Base-by-base conservation (phyloP, 2,329 filamentous ascomycete species). In the Fusarium veterinarium region DNA sequence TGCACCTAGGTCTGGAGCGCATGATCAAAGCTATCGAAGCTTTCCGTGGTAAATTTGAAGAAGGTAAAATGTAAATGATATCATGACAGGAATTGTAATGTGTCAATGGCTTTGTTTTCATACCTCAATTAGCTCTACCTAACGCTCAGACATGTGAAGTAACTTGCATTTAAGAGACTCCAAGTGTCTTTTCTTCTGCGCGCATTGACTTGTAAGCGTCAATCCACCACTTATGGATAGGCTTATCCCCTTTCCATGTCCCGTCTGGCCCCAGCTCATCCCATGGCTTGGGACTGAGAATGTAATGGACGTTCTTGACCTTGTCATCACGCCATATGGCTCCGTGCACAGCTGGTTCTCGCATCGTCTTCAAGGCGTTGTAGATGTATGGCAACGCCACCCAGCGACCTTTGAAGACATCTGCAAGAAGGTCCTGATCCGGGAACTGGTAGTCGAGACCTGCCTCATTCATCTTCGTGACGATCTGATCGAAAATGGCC, bases 291-390 rank as follows among this genome's bases (percentile, higher is more conserved):
- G 68, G 67, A 2, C 68, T 64, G 3, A 71, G 7, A 12, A 72
- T 72, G 5, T 69, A 72, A 19, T 72, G 69, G 0, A 72, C 45
- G 3, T 72, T 72, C 31, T 72, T 72, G 1, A 72, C 69, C 5
- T 30, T 23, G 3, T 57, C 59, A 8, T 72, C 69, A 2, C 64
- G 20, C 69, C 69, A 72, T 1, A 72, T 60, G 0, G 16, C 13
- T 0, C 40, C 69, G 12, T 72, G 69, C 0, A 72, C 64, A 8
- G 6, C 25, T 4, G 40, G 49, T 0, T 46, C 23, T 0, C 69
- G 64, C 69, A 72, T 59, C 0, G 69, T 72, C 35, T 72, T 72
- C 0, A 72, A 16, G 0, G 69, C 69, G 10, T 72, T 72, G 5
- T 72, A 72, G 0, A 72, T 46, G 0, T 72, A 72, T 2, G 69